These are phyloP conservation scores for Oidiodendron maius DNA, from an alignment of 495 filamentous ascomycete genomes.

Conservation along the genomic window DNA sequence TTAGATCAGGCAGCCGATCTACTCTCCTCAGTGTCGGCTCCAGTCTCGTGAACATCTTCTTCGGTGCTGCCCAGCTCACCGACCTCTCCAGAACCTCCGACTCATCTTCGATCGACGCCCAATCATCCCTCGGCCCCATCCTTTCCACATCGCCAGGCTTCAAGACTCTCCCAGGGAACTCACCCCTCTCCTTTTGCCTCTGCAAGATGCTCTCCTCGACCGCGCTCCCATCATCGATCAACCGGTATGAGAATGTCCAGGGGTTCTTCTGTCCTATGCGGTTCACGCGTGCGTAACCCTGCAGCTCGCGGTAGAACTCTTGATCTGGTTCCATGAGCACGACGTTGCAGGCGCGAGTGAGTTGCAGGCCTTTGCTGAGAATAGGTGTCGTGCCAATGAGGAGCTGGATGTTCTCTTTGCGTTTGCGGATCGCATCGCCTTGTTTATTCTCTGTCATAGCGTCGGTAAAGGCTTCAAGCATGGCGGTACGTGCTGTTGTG, in stretches of 20 bases:
- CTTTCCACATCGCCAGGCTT: background rate
- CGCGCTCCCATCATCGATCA: slow-evolving; percentile 3
- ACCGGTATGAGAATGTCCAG: background rate
- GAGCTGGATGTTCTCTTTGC: slow-evolving; percentile 4
- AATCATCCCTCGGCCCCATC: background rate
- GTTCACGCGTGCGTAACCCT: slow-evolving; percentile 11
- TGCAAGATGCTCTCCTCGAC: slow-evolving; percentile 4
- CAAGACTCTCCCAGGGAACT: slow-evolving; percentile 14
- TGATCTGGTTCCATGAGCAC: slow-evolving; percentile 14
- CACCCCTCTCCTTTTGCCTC: slow-evolving; percentile 2
- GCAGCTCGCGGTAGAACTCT: slow-evolving; percentile 5
- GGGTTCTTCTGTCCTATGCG: slow-evolving; percentile 15
- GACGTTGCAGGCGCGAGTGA: slow-evolving; percentile 9
- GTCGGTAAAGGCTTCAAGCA: slow-evolving; percentile 6
- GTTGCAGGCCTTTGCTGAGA: slow-evolving; percentile 9
- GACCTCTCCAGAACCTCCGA: background rate
- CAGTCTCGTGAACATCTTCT: background rate
- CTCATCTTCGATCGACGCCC: background rate
- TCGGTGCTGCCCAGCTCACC: background rate
- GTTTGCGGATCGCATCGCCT: background rate
- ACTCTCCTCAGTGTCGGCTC: background rate
- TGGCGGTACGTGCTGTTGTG: background rate
- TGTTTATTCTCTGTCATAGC: background rate
- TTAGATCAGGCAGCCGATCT: background rate
- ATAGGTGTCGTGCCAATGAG: slow-evolving; percentile 4